Evolutionary conservation across 306 rosid genomes (phyloP), one percentile per base, ranked within the genome.

Genomic region (Fragaria iinumae): DNA sequence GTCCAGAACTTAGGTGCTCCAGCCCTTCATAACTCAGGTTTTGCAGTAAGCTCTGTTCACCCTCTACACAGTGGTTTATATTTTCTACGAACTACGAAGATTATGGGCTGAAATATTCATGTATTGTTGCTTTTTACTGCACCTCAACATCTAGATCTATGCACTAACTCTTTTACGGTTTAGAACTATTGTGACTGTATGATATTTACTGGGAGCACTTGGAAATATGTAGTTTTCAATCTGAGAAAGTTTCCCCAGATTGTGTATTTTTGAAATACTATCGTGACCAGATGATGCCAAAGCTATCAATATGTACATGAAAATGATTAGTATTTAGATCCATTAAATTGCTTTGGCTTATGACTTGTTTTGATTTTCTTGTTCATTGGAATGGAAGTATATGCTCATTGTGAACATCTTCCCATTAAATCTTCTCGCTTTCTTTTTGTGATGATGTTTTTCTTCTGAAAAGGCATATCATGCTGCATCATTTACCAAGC

Each of bases 11-110:
- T 95, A 89, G 97, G 91, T 88, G 92, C 92, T 84, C 98, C 99
- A 73, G 91, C 93, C 62, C 97, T 95, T 91, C 99, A 92, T 87
- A 90, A 90, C 85, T 85, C 99, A 20, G 99, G 99, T 81, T 95
- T 95, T 83, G 98, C 98, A 72, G 99, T 95, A 92, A 84, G 98
- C 84, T 62, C 65, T 56, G 48, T 17, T 73, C 65, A 45, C 36
- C 70, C 68, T 78, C 79, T 48, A 75, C 59, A 64, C 57, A 70
- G 52, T 68, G 49, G 74, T 73, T 82, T 75, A 18, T 44, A 75
- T 56, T 52, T 48, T 41, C 44, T 44, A 4, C 2, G 11, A 9
- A 43, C 11, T 43, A 43, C 14, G 25, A 53, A 73, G 25, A 55
- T 34, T 29, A 25, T 50, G 25, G 6, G 27, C 29, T 48, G 63